These are phyloP conservation scores for Dioszegia hungarica DNA, from an alignment of 768 basidiomycete genomes.

Conservation along the genomic window DNA sequence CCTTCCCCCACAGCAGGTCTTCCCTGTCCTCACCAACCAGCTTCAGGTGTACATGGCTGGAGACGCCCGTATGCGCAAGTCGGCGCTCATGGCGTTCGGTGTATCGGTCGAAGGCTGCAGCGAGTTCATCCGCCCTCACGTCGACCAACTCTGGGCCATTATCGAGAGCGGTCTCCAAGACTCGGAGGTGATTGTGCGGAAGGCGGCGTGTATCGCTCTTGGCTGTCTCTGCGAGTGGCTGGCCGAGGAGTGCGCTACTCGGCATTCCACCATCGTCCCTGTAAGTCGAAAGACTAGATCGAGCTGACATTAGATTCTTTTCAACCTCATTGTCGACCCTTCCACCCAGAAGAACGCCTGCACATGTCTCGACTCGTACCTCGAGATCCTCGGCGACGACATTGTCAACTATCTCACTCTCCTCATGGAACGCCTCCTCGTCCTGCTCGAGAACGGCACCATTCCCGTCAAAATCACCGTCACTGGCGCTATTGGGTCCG, in stretches of 20 bases:
- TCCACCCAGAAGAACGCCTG: slow-evolving; percentile 88
- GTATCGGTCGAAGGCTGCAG: slow-evolving; percentile 95
- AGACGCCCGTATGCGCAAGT: slow-evolving; percentile 74
- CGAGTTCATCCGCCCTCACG: slow-evolving; percentile 92
- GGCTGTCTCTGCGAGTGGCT: slow-evolving; percentile 97
- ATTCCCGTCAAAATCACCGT: slow-evolving; percentile 84
- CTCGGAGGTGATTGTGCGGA: slow-evolving; percentile 75
- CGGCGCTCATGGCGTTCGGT: slow-evolving; percentile 90
- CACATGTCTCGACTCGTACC: slow-evolving; percentile 89
- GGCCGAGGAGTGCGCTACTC: slow-evolving; percentile 80
- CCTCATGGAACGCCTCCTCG: slow-evolving; percentile 89
- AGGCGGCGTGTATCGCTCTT: slow-evolving; percentile 92
- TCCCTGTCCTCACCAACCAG: slow-evolving; percentile 78
- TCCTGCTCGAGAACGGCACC: slow-evolving; percentile 81
- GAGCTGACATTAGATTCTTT: slow-evolving; percentile 64
- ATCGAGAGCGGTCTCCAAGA: slow-evolving; percentile 85
- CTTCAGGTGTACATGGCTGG: slow-evolving; percentile 82
- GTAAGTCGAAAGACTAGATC: no score
- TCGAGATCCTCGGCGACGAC: slow-evolving; percentile 83
- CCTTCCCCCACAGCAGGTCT: slow-evolving; percentile 90
- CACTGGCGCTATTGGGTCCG: slow-evolving; percentile 95
- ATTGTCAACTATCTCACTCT: slow-evolving; percentile 85
- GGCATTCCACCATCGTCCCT: slow-evolving; percentile 76
- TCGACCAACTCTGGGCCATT: slow-evolving; percentile 87
- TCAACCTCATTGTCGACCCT: slow-evolving; percentile 81